These are phyloP conservation scores for Schwanniomyces sp. DNA, from an alignment of 805 yeast species.

Conservation along the genomic window DNA sequence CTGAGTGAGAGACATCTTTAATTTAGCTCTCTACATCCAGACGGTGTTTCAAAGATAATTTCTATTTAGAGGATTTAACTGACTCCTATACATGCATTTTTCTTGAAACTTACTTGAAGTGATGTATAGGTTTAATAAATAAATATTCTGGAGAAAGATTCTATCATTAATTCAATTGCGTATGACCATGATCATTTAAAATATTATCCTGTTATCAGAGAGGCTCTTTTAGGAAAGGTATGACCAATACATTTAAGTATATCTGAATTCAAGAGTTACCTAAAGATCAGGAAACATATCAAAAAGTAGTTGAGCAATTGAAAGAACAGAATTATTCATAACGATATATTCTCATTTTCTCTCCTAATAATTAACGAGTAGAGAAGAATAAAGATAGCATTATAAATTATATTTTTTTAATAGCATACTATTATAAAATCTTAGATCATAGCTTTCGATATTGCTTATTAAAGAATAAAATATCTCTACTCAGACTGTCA, in stretches of 20 bases:
- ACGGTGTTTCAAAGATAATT: too few relatives aligned
- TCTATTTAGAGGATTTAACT: too few relatives aligned
- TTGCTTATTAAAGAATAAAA: too few relatives aligned
- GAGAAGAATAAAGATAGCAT: too few relatives aligned
- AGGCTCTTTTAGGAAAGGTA: neutral
- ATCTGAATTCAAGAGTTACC: neutral
- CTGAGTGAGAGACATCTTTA: too few relatives aligned
- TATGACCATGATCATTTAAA: neutral
- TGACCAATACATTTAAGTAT: neutral
- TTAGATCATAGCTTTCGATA: too few relatives aligned
- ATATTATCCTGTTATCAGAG: neutral
- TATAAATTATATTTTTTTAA: too few relatives aligned
- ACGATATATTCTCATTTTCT: constrained; percentile 1
- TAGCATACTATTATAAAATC: too few relatives aligned
- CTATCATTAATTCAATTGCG: neutral
- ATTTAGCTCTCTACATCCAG: too few relatives aligned
- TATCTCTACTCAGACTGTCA: too few relatives aligned
- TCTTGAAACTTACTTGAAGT: neutral
- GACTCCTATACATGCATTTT: too few relatives aligned
- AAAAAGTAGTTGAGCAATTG: constrained; percentile 4
- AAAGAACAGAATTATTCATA: constrained; percentile 6
- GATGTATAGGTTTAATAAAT: neutral
- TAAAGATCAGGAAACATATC: neutral
- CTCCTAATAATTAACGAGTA: too few relatives aligned
- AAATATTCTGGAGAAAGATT: neutral